Evolutionary conservation across 495 filamentous ascomycete species (phyloP), one percentile per base, ranked within the genome.

Genomic region (Penicillium manginii): DNA sequence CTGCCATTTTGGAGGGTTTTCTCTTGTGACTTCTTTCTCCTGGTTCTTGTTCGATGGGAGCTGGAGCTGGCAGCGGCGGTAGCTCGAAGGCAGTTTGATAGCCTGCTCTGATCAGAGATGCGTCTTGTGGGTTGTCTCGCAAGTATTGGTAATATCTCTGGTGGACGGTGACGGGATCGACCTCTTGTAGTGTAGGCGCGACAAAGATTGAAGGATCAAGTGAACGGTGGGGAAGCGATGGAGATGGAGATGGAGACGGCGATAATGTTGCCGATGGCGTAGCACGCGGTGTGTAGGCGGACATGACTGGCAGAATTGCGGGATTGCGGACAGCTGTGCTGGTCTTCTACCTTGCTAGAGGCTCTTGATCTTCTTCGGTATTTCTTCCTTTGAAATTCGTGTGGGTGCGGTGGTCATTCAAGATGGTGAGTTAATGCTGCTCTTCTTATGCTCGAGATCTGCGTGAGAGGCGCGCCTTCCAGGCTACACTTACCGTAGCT

Each of bases 1-100:
- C 90, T 69, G 89, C 75, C 78, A 80, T 80, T 14, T 22, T 59
- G 52, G 17, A 9, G 15, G 17, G 4, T 17, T 17, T 3, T 17
- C 10, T 12, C n/a, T 17, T 43, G n/a, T 39, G 35, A 12, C 35
- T 37, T 37, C 40, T n/a, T 18, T 43, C 19, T 19, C 40, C 19
- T 19, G 17, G n/a, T 9, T 18, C n/a, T 43, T 5, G 17, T 43
- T 21, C 40, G 14, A n/a, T 17, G 3, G 40, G 14, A n/a, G 40
- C 3, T 17, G 40, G 40, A 8, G 39, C 15, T 17, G 39, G 39
- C 7, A 19, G n/a, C 19, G 40, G 15, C 19, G 15, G 40, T 43
- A 2, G 40, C 17, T 43, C 15, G 40, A 43, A 73, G 39, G 65
- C 59, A 10, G 70, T 65, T 58, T 50, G 15, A 54, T 73, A 76